These are phyloP conservation scores for Elongisporangium undulatum DNA, from an alignment of 352 stramenopile genomes.

Conservation along the genomic window DNA sequence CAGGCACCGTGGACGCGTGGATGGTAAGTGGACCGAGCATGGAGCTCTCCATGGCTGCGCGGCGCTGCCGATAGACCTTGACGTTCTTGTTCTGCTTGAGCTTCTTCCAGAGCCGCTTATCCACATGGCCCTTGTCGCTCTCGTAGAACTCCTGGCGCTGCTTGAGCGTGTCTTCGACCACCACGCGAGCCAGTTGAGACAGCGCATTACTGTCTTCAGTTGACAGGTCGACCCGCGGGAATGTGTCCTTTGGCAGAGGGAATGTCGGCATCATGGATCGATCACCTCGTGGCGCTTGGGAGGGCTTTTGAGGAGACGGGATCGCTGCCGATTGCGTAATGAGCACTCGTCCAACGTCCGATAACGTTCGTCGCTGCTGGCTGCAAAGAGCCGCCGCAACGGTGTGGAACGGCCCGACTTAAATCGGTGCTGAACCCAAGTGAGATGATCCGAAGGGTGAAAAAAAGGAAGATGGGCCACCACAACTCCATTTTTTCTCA, in stretches of 20 bases:
- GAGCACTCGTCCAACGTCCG: not conserved
- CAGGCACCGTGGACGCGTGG: not conserved
- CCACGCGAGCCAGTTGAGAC: slow-evolving; percentile 21
- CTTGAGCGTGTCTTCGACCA: slow-evolving; percentile 37
- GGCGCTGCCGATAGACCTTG: not conserved
- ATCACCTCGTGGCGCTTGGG: too few species aligned
- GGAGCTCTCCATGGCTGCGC: not conserved
- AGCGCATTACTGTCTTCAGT: slow-evolving; percentile 32
- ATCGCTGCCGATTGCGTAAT: not conserved
- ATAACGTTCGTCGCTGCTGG: not conserved
- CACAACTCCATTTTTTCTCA: not conserved
- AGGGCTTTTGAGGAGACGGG: not conserved
- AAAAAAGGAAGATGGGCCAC: not conserved
- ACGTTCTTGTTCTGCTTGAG: slow-evolving; percentile 15
- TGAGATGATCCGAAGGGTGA: not conserved
- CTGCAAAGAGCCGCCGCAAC: not conserved
- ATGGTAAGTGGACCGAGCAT: not conserved
- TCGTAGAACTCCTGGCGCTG: slow-evolving; percentile 26
- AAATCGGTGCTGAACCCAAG: not conserved
- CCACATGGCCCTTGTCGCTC: slow-evolving; percentile 18
- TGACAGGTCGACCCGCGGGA: slow-evolving; percentile 38
- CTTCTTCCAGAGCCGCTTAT: slow-evolving; percentile 42
- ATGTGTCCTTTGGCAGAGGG: slow-evolving; percentile 25
- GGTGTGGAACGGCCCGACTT: not conserved
- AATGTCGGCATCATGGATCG: slow-evolving; percentile 6